Base-by-base conservation (phyloP, 805 yeast genomes). In the Maudiozyma bulderi region DNA sequence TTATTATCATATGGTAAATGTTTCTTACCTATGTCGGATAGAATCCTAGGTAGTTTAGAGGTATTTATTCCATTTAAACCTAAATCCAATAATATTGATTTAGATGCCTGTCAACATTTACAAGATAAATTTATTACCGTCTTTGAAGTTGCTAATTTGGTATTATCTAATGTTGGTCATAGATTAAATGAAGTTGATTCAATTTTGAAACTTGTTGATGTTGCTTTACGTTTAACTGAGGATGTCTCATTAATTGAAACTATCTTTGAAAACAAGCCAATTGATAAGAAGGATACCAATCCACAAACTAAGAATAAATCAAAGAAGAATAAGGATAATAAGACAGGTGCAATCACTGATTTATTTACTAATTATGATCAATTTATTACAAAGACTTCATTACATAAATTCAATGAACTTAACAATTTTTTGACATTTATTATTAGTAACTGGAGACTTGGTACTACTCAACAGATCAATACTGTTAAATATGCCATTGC, bases 321-420 rank as follows among this genome's bases (percentile, higher is more conserved):
- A 48, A 69, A 70, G 54, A 65, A 73, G 46, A 75, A 69, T 57
- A 73, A 72, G 57, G 76, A 73, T 53, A 64, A 60, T 43, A 64
- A 66, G 38, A 71, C 72, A 7, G 68, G 68, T 30, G 80, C 88
- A 4, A 65, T 82, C 52, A 76, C 90, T 8, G 95, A 85, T 66
- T 60, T 84, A 32, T 69, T 83, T 44, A 80, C 89, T 0, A 86
- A 84, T 61, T 72, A 81, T 43, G 80, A 77, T 47, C 69, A 78
- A 47, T 84, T 84, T 56, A 61, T 63, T 31, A 58, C 66, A 8
- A 63, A 67, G 8, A 72, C 78, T 13, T 70, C 81, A 5, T 39
- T 52, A 0, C 30, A 49, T 1, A 75, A 80, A 7, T 54, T 58
- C 33, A 51, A 56, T 44, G 57, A 56, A 3, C 52, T 68, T 9